phyloP scores from a whole-genome alignment of 208 protist genomes.

The Leishmania lainsoni region DNA sequence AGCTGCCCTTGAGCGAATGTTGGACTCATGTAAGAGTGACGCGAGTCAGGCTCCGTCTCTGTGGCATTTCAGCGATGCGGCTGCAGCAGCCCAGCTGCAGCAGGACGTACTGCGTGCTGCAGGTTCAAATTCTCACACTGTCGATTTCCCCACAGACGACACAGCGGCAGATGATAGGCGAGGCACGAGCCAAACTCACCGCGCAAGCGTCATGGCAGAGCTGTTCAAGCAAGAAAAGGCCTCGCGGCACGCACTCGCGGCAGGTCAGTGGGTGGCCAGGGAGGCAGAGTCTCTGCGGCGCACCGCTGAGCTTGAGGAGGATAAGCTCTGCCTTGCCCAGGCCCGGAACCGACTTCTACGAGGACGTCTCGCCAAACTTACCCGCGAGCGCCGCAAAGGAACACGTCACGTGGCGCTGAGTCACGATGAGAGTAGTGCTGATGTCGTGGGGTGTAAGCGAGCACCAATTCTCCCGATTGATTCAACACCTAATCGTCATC shows the following conservation, averaged over 20 bases:
- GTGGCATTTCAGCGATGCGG: background rate
- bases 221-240: constrained; percentile 18
- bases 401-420: background rate
- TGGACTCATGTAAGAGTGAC: background rate
- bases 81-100: background rate
- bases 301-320: constrained; percentile 49
- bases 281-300: constrained; percentile 38
- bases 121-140: background rate
- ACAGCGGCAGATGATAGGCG: background rate
- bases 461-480: background rate
- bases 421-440: background rate
- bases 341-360: constrained; percentile 44
- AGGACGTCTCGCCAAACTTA: constrained; percentile 33
- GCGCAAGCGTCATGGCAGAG: constrained; percentile 14
- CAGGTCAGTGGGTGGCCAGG: constrained; percentile 25
- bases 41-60: background rate
- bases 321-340: constrained; percentile 48
- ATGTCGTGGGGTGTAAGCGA: background rate
- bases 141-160: background rate
- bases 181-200: background rate
- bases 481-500: background rate
- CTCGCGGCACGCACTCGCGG: constrained; percentile 27
- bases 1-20: constrained; percentile 27
- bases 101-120: background rate
- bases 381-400: constrained; percentile 20